These are phyloP conservation scores for Candida lessepsii DNA, from an alignment of 805 yeast species.

Conservation along the genomic window DNA sequence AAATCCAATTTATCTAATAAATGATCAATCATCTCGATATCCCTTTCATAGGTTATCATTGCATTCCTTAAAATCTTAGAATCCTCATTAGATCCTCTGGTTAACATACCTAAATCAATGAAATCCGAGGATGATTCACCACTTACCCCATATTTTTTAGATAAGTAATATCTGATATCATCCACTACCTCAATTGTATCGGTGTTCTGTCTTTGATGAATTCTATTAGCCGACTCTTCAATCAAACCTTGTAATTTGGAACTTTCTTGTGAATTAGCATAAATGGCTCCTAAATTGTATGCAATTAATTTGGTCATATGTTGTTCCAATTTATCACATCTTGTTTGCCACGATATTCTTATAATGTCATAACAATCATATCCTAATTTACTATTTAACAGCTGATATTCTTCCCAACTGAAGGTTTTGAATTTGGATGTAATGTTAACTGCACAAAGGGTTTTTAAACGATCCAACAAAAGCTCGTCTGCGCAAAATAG, in stretches of 20 bases:
- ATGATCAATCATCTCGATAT: slow-evolving; percentile 28
- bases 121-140: slow-evolving; percentile 25
- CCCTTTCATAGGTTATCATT: slow-evolving; percentile 21
- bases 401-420: slow-evolving; percentile 18
- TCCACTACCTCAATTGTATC: slow-evolving; percentile 81
- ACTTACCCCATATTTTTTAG: slow-evolving; percentile 34
- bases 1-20: slow-evolving; percentile 27
- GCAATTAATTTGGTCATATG: slow-evolving; percentile 62
- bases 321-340: slow-evolving; percentile 63
- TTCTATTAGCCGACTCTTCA: slow-evolving; percentile 53
- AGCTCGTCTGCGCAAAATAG: slow-evolving; percentile 59
- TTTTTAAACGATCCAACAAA: slow-evolving; percentile 60
- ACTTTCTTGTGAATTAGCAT: slow-evolving; percentile 31
- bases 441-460: slow-evolving; percentile 56
- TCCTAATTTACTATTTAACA: slow-evolving; percentile 22
- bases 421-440: slow-evolving; percentile 28
- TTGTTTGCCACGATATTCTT: slow-evolving; percentile 65
- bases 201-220: slow-evolving; percentile 61
- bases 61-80: slow-evolving; percentile 9
- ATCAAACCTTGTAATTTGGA: slow-evolving; percentile 20
- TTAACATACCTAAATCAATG: slow-evolving; percentile 20
- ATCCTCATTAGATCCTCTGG: slow-evolving; percentile 15
- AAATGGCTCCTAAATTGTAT: slow-evolving; percentile 38
- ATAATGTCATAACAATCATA: slow-evolving; percentile 55
- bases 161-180: slow-evolving; percentile 67